Percentiles rank a stretch among this genome's conserved stretches.
phyloP scores from a whole-genome alignment of 371 early-diverging fungal species.

The Fennellomyces sp. region DNA sequence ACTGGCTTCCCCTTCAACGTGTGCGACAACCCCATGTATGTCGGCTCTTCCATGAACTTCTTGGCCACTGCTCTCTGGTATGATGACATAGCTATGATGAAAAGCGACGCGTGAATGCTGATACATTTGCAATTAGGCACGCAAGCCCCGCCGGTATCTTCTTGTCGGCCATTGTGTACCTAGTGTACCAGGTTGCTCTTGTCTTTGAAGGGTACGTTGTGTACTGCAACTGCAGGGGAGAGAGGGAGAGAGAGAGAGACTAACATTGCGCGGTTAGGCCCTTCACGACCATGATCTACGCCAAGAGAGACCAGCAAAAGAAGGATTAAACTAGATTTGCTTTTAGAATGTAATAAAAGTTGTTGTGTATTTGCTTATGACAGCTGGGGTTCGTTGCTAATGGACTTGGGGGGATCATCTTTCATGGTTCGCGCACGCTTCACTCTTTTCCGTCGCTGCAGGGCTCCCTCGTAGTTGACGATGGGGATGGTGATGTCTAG shows the following conservation, averaged over 20 bases:
- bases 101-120: background rate
- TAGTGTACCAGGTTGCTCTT: slow-evolving; percentile 78
- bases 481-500: slow-evolving; percentile 40
- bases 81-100: background rate
- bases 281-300: slow-evolving; percentile 82
- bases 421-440: slow-evolving; percentile 13
- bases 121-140: slow-evolving; percentile 38
- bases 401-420: background rate
- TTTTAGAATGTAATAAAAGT: background rate
- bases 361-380: no score
- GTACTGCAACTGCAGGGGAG: background rate
- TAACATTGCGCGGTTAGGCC: slow-evolving; percentile 36
- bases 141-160: slow-evolving; percentile 71
- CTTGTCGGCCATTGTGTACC: slow-evolving; percentile 69
- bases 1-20: slow-evolving; percentile 93
- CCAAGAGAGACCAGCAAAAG: slow-evolving; percentile 57
- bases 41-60: slow-evolving; percentile 89
- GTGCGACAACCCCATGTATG: slow-evolving; percentile 92
- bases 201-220: slow-evolving; percentile 75
- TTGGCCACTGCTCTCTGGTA: slow-evolving; percentile 86
- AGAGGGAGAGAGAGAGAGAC: background rate
- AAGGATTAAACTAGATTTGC: background rate
- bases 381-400: background rate
- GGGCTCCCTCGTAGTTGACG: slow-evolving; percentile 56
- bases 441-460: slow-evolving; percentile 46